These are phyloP conservation scores for Apiotrichum mycotoxinovorans DNA, from an alignment of 1,284 basidiomycete genomes.

Conservation along the genomic window DNA sequence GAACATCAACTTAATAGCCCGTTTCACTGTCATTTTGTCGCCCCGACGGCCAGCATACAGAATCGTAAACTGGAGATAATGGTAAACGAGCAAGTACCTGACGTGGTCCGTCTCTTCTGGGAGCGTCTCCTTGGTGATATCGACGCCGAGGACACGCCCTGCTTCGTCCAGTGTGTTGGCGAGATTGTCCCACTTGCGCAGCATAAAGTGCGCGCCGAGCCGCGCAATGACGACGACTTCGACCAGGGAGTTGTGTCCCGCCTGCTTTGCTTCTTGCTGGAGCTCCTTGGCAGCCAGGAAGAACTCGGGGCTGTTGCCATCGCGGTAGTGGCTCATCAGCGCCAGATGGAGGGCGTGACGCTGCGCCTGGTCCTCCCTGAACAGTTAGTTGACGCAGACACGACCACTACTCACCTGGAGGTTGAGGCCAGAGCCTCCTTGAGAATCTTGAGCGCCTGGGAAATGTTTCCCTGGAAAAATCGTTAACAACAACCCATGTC, in stretches of 20 bases:
- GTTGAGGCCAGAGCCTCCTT: conserved; percentile 22
- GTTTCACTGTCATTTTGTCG: conserved; percentile 24
- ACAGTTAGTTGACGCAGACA: neutral
- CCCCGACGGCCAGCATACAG: conserved; percentile 38
- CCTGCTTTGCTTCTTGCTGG: conserved; percentile 20
- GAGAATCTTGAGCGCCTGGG: conserved; percentile 27
- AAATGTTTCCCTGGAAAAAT: conserved; percentile 17
- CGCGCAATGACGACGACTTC: conserved; percentile 28
- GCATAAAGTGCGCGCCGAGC: conserved; percentile 24
- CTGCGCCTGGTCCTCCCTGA: conserved; percentile 23
- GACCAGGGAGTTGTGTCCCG: conserved; percentile 24
- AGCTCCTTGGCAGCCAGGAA: conserved; percentile 25
- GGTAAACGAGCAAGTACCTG: conserved; percentile 12
- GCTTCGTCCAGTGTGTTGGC: conserved; percentile 19
- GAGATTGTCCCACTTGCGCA: conserved; percentile 37
- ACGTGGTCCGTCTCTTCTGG: neutral
- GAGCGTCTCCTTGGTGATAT: neutral
- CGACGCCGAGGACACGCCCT: conserved; percentile 7
- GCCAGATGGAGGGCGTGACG: conserved; percentile 31
- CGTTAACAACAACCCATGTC: too few relatives aligned
- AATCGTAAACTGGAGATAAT: conserved; percentile 28
- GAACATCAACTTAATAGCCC: conserved; percentile 21
- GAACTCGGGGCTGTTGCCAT: conserved; percentile 20
- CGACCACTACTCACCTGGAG: conserved; percentile 17
- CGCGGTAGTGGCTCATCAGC: conserved; percentile 24